Conservation (phyloP, 331 rosid genomes). For the Prunus yedoensis region DNA sequence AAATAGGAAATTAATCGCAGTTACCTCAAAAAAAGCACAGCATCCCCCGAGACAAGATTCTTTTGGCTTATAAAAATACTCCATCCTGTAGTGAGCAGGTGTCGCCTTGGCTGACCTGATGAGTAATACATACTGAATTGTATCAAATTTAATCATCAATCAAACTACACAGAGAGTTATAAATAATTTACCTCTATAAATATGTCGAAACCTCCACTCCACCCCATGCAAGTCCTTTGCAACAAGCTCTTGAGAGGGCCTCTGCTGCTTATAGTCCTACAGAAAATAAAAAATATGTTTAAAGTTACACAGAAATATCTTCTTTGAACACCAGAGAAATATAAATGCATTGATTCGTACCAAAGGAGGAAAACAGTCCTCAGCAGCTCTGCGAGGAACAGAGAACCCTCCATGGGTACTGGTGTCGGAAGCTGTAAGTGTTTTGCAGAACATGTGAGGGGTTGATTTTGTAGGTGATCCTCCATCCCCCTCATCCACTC, state of each 20-base stretch:
- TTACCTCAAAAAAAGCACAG: slow-evolving; percentile 91
- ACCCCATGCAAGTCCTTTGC: slow-evolving; percentile 93
- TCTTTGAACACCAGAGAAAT: slow-evolving; percentile 6
- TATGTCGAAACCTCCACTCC: slow-evolving; percentile 91
- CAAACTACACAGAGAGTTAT: slow-evolving; percentile 20
- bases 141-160: slow-evolving; percentile 25
- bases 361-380: slow-evolving; percentile 97
- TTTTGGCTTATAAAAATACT: slow-evolving; percentile 93
- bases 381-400: slow-evolving; percentile 98
- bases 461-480: slow-evolving; percentile 75
- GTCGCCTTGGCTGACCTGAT: slow-evolving; percentile 98
- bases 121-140: slow-evolving; percentile 23
- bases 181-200: slow-evolving; percentile 68
- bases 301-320: background rate
- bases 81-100: slow-evolving; percentile 97
- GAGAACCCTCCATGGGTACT: slow-evolving; percentile 98
- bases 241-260: slow-evolving; percentile 97
- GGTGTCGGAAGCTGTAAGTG: slow-evolving; percentile 96
- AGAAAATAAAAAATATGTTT: slow-evolving; percentile 22
- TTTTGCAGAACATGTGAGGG: slow-evolving; percentile 98
- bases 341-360: slow-evolving; percentile 34
- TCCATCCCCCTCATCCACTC: slow-evolving; percentile 64
- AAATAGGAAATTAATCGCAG: background rate
- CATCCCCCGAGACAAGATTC: slow-evolving; percentile 95
- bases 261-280: slow-evolving; percentile 90